phyloP scores from a whole-genome alignment of 129 eudicot species.

The Flaveria brownii region DNA sequence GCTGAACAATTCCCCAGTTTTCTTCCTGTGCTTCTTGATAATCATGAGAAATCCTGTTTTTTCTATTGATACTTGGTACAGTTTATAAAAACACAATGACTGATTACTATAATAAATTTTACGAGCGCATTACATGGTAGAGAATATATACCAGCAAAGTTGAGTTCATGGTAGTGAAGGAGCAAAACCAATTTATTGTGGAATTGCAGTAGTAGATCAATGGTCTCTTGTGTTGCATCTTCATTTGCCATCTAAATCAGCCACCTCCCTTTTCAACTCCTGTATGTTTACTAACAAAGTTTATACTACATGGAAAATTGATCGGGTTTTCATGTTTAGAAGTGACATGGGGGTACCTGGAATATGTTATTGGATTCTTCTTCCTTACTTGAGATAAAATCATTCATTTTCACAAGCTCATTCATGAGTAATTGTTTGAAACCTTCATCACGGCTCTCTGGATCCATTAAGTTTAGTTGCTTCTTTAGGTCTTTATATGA shows the following conservation, averaged over 20 bases:
- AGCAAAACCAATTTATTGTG: constrained; percentile 45
- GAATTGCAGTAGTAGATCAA: constrained; percentile 41
- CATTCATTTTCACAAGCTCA: constrained; percentile 39
- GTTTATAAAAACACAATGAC: background rate
- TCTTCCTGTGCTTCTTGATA: constrained; percentile 48
- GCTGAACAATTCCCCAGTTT: constrained; percentile 38
- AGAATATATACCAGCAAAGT: constrained; percentile 37
- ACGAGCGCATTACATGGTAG: background rate
- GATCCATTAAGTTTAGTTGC: constrained; percentile 35
- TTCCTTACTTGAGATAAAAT: constrained; percentile 35
- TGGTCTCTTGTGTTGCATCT: constrained; percentile 26
- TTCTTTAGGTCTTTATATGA: constrained; percentile 42
- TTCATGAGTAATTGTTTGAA: constrained; percentile 36
- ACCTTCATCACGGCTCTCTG: constrained; percentile 30
- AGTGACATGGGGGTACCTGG: constrained; percentile 18
- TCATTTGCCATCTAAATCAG: constrained; percentile 19
- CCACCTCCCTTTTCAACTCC: constrained; percentile 34
- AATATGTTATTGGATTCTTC: constrained; percentile 34
- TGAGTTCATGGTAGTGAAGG: constrained; percentile 43
- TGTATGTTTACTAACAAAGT: constrained; percentile 7
- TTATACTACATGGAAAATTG: background rate
- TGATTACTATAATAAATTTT: background rate
- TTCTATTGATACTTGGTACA: background rate
- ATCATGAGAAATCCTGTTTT: constrained; percentile 46
- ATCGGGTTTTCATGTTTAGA: background rate